phyloP scores from a whole-genome alignment of 495 filamentous ascomycete genomes.

The Schizothecium vesticola region DNA sequence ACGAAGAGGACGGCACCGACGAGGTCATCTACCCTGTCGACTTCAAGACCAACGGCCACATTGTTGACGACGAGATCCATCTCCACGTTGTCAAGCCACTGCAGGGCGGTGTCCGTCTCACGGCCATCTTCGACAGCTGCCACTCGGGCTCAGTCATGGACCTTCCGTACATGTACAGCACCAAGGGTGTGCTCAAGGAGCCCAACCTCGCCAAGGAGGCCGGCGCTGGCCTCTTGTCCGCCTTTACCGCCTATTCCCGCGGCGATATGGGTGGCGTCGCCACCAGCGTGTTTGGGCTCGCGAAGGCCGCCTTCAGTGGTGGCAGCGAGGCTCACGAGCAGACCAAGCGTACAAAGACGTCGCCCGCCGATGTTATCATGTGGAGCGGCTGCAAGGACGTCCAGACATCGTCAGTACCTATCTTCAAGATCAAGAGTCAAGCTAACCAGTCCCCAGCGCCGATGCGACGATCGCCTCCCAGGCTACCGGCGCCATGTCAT shows the following conservation, averaged over 20 bases:
- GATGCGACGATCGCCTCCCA: conserved; percentile 64
- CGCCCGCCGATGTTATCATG: conserved; percentile 95
- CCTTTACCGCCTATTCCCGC: conserved; percentile 73
- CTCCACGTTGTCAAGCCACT: conserved; percentile 78
- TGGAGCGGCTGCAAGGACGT: conserved; percentile 95
- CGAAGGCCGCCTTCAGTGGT: conserved; percentile 78
- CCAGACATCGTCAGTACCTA: conserved; percentile 73
- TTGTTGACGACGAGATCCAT: conserved; percentile 96
- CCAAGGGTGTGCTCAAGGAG: conserved; percentile 92
- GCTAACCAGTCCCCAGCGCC: conserved; percentile 38
- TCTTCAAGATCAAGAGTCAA: background rate
- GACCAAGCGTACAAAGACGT: conserved; percentile 84
- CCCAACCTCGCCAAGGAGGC: conserved; percentile 96
- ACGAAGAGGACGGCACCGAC: conserved; percentile 91
- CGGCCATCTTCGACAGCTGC: conserved; percentile 96
- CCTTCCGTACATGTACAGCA: conserved; percentile 94
- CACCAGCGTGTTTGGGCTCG: conserved; percentile 65
- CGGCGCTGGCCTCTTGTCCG: conserved; percentile 78
- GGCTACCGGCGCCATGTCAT: conserved; percentile 96
- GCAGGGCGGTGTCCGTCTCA: conserved; percentile 80
- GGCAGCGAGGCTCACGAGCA: conserved; percentile 77
- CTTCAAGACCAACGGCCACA: conserved; percentile 80
- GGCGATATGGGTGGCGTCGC: conserved; percentile 79
- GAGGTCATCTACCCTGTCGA: conserved; percentile 98
- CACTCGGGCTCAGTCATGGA: conserved; percentile 96